phyloP scores from a whole-genome alignment of 495 filamentous ascomycete genomes.

The Xylaria nigripes region DNA sequence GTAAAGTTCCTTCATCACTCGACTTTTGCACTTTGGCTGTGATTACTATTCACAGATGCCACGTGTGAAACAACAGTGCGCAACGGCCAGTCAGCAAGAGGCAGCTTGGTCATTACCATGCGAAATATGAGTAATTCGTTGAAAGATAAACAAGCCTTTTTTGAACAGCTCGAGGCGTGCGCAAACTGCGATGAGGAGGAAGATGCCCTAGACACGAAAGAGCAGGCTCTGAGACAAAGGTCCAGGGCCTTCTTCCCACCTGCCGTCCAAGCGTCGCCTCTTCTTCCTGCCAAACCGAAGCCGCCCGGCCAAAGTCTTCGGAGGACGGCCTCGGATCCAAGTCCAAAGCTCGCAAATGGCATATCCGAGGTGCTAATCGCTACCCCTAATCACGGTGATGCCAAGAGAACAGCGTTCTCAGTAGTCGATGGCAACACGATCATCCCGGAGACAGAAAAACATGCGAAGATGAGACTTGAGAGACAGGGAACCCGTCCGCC shows the following conservation, averaged over 20 bases:
- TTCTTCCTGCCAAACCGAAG: background rate
- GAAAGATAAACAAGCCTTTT: constrained; percentile 24
- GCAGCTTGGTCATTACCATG: background rate
- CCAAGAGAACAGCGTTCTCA: background rate
- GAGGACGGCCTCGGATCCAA: constrained; percentile 10
- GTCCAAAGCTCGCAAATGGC: constrained; percentile 2
- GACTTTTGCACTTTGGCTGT: background rate
- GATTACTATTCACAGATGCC: background rate
- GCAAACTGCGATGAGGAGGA: constrained; percentile 9
- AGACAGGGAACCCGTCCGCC: background rate
- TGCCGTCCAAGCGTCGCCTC: background rate
- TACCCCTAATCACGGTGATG: constrained; percentile 4
- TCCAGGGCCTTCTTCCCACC: constrained; percentile 13
- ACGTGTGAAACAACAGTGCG: background rate
- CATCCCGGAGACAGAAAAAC: constrained; percentile 5
- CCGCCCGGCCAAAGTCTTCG: background rate
- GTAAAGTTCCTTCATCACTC: background rate
- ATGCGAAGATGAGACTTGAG: constrained; percentile 5
- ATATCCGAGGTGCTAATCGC: constrained; percentile 18
- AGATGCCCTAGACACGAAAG: constrained; percentile 13
- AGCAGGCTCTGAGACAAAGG: constrained; percentile 17
- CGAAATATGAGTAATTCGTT: constrained; percentile 17
- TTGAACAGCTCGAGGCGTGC: constrained; percentile 14
- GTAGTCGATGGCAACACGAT: constrained; percentile 6
- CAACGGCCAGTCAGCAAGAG: background rate